Evolutionary conservation across 164 flowering plant genomes (phyloP).

Genomic region (Berberis vulgaris): DNA sequence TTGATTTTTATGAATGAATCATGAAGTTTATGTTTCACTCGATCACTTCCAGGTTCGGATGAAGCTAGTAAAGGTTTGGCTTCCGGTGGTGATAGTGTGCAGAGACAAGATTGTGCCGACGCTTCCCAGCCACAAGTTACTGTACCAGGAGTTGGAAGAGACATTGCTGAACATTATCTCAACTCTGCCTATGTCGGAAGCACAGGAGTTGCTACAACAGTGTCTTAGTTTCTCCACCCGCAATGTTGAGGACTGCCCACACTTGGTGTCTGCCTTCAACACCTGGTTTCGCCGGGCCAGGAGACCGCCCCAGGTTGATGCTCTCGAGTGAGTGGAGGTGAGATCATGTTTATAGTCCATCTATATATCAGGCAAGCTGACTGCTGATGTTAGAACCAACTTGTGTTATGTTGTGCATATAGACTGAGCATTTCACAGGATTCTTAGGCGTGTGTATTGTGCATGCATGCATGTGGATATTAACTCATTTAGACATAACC

Average conservation of each 20-base stretch:
- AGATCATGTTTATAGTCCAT: too few species aligned
- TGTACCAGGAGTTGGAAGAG: slow-evolving; percentile 66
- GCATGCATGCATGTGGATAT: too few species aligned
- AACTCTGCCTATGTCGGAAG: slow-evolving; percentile 72
- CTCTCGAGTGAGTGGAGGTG: too few species aligned
- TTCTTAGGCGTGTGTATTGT: too few species aligned
- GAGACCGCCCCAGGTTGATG: slow-evolving; percentile 11
- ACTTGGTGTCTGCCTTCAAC: slow-evolving; percentile 69
- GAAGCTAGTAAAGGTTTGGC: slow-evolving; percentile 84
- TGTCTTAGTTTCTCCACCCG: slow-evolving; percentile 91
- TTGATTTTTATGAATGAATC: background rate
- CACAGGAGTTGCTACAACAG: slow-evolving; percentile 65
- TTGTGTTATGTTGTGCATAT: too few species aligned
- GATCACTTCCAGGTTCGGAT: slow-evolving; percentile 51
- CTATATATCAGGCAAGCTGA: too few species aligned
- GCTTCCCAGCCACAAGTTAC: slow-evolving; percentile 34
- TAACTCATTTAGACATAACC: too few species aligned
- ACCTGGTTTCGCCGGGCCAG: slow-evolving; percentile 94
- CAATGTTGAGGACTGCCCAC: slow-evolving; percentile 81
- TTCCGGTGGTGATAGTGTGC: slow-evolving; percentile 81
- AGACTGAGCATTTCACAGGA: too few species aligned
- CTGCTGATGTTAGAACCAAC: too few species aligned
- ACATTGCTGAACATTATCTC: slow-evolving; percentile 75
- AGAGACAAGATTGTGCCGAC: slow-evolving; percentile 42
- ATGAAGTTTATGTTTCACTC: background rate